Evolutionary conservation across 169 alveolate genomes (phyloP), one percentile per base, ranked within the genome.

Genomic region (Plasmodium vinckei): DNA sequence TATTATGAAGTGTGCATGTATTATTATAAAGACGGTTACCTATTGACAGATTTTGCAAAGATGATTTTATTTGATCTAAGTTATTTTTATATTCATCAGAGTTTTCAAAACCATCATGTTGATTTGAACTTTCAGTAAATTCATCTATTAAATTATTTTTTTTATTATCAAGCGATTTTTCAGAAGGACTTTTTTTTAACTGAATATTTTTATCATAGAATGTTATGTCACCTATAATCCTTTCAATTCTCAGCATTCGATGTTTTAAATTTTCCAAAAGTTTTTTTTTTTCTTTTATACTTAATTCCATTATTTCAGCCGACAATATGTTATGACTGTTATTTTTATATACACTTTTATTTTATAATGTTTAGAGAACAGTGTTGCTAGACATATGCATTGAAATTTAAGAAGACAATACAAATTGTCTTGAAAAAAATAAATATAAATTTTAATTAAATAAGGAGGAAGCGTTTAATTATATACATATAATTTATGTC

Each of bases 151-250:
- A 33, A 33, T 46, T 68, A 19, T 63, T 15, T 19, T 51, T 39
- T 7, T 53, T 61, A 15, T 47, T 15, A 25, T 56, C 71, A 57
- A 13, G 33, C 39, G 53, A 53, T 33, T 42, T 57, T 9, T 61
- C 71, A 27, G 42, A 33, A 27, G 0, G 1, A 0, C 5, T 23
- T 72, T 53, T 42, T 72, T 53, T 57, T 60, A 57, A 23, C 23
- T 25, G 19, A 25, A 27, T 4, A 9, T 33, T 53, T 6, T 60
- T 75, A 23, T 75, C 88, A 19, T 75, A 75, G 33, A 75, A 64
- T 46, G 61, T 75, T 46, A 75, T 75, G 53, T 68, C 72, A 17
- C 88, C 88, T 75, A 75, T 63, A 17, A 68, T 77, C n/a, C 33
- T 49, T 75, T 75, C 88, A 44, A 75, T 75, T 75, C 27, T 75